These are phyloP conservation scores for Ustilago lituana DNA, from an alignment of 1,284 basidiomycete genomes.

Conservation along the genomic window DNA sequence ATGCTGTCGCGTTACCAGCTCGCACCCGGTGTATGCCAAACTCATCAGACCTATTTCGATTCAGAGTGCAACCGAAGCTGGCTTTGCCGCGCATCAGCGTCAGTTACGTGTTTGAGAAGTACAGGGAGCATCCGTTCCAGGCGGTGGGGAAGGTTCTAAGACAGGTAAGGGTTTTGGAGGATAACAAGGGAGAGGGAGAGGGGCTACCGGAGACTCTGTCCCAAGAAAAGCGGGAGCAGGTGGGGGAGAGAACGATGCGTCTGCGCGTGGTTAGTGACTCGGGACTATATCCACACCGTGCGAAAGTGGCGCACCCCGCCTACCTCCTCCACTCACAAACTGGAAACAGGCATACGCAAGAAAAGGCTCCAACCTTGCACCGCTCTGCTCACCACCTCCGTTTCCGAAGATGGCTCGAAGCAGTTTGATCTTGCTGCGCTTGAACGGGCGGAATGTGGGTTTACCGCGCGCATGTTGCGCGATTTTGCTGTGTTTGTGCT, in stretches of 20 bases:
- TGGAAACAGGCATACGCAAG: no score
- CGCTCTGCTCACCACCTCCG: constrained; percentile 6
- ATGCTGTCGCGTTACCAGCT: constrained; percentile 69
- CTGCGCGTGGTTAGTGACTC: constrained; percentile 20
- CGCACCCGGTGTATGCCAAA: constrained; percentile 65
- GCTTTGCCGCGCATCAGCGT: constrained; percentile 63
- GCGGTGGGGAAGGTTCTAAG: constrained; percentile 36
- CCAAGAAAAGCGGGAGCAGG: constrained; percentile 6
- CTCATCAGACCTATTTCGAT: constrained; percentile 66
- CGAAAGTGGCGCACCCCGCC: constrained; percentile 49
- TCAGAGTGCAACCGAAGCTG: constrained; percentile 62
- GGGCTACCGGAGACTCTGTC: constrained; percentile 17
- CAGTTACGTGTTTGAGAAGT: constrained; percentile 60
- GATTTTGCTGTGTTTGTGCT: constrained; percentile 60
- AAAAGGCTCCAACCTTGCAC: constrained; percentile 26
- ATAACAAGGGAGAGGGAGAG: constrained; percentile 1
- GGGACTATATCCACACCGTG: constrained; percentile 38
- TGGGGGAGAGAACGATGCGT: constrained; percentile 12
- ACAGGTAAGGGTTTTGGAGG: constrained; percentile 16
- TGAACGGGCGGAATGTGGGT: constrained; percentile 45
- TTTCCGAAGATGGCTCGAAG: constrained; percentile 12
- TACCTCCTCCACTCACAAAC: no score
- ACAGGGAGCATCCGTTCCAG: constrained; percentile 46
- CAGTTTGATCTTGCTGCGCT: constrained; percentile 34
- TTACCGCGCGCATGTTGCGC: constrained; percentile 55